Evolutionary conservation across 2,329 filamentous ascomycete genomes (phyloP).

Genomic region (Verticillium alfalfae): DNA sequence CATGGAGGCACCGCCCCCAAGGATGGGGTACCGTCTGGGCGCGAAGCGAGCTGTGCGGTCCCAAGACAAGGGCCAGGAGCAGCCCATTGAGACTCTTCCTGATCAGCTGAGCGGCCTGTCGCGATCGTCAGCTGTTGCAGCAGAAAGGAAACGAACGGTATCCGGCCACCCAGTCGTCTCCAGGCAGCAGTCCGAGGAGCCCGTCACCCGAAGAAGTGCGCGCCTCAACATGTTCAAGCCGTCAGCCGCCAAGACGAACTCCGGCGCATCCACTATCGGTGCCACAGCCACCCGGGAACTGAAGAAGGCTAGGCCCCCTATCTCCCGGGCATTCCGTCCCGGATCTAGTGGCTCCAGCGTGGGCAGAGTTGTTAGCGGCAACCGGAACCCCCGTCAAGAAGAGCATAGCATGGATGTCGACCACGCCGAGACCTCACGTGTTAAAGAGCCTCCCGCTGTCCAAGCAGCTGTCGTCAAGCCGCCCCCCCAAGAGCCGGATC

Average conservation of each 20-base stretch:
- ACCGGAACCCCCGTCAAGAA: constrained; percentile 64
- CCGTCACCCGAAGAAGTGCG: constrained; percentile 64
- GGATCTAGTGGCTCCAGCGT: constrained; percentile 64
- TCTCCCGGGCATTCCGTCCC: constrained; percentile 60
- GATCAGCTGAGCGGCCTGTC: constrained; percentile 32
- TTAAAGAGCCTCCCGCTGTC: constrained; percentile 31
- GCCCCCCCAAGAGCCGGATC: constrained; percentile 39
- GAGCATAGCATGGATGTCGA: constrained; percentile 66
- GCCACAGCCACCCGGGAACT: constrained; percentile 64
- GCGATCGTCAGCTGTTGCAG: constrained; percentile 37
- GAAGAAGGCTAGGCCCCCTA: constrained; percentile 76
- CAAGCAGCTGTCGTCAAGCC: constrained; percentile 31
- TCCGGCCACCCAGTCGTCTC: constrained; percentile 69
- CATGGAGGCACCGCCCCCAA: constrained; percentile 52
- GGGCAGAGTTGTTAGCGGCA: constrained; percentile 84
- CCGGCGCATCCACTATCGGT: constrained; percentile 50
- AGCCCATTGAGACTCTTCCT: constrained; percentile 28
- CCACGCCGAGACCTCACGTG: constrained; percentile 51
- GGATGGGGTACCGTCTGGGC: constrained; percentile 53
- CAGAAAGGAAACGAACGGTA: constrained; percentile 83
- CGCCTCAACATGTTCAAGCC: constrained; percentile 66
- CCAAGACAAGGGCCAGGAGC: constrained; percentile 27
- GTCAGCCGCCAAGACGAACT: constrained; percentile 59
- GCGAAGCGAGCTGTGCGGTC: constrained; percentile 33
- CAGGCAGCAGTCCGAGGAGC: constrained; percentile 50